phyloP scores from a whole-genome alignment of 768 basidiomycete species.

The Pleurotus citrinopileatus region DNA sequence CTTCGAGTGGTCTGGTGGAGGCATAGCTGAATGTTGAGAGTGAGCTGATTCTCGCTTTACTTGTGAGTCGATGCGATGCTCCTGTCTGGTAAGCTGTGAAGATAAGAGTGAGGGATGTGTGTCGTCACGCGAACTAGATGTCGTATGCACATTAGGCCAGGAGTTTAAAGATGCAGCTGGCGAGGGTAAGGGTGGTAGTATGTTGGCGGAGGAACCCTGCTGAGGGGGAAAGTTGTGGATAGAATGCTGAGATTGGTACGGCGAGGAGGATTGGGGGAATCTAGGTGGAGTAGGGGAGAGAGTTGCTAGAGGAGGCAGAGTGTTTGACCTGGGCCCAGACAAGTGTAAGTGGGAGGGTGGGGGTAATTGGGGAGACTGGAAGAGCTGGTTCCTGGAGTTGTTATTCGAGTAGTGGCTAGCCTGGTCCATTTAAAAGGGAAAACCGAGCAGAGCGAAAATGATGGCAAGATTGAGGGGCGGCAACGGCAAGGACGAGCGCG shows the following conservation, averaged over 20 bases:
- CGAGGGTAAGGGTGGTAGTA: constrained; percentile 20
- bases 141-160: constrained; percentile 28
- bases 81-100: constrained; percentile 17
- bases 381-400: constrained; percentile 14
- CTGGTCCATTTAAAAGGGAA: constrained; percentile 11
- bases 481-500: not conserved
- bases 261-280: not conserved
- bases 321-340: constrained; percentile 14
- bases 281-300: constrained; percentile 7
- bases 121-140: constrained; percentile 42
- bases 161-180: constrained; percentile 18
- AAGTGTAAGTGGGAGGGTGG: constrained; percentile 19
- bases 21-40: constrained; percentile 3
- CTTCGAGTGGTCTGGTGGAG: constrained; percentile 6
- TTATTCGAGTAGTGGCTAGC: constrained; percentile 12
- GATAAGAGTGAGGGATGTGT: constrained; percentile 22
- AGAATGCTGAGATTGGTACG: constrained; percentile 29
- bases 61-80: constrained; percentile 4
- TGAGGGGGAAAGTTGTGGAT: constrained; percentile 17
- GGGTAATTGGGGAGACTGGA: constrained; percentile 19
- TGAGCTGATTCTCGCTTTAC: constrained; percentile 23
- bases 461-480: not conserved
- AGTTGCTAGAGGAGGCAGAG: constrained; percentile 17
- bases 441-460: not conserved
- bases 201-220: constrained; percentile 25